Conservation (phyloP, 352 stramenopile genomes). For the Phytophthora pistaciae region DNA sequence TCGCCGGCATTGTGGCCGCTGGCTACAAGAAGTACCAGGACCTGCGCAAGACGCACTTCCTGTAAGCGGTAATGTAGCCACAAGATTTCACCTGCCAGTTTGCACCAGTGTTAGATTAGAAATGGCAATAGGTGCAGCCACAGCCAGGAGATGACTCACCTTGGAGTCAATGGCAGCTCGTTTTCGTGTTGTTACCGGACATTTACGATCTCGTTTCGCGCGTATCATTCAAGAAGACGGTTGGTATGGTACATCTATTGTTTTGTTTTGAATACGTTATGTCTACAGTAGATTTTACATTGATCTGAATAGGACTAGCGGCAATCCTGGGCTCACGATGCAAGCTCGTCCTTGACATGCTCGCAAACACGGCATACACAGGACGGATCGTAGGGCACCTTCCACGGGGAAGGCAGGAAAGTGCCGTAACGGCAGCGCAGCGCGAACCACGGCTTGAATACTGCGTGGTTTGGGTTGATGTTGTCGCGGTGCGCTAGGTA, state of each 20-base stretch:
- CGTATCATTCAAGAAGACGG: too few relatives aligned
- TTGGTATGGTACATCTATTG: slow-evolving; percentile 35
- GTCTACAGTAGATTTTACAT: slow-evolving; percentile 16
- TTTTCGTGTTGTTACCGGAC: slow-evolving; percentile 26
- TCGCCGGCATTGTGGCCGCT: slow-evolving; percentile 61
- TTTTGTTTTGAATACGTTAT: slow-evolving; percentile 9
- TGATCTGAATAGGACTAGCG: slow-evolving; percentile 1
- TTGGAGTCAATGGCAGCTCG: slow-evolving; percentile 36
- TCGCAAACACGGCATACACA: slow-evolving; percentile 74
- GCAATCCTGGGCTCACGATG: slow-evolving; percentile 6
- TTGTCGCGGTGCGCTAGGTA: slow-evolving; percentile 74
- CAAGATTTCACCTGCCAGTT: slow-evolving; percentile 15
- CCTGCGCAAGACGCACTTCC: slow-evolving; percentile 87
- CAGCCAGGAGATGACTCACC: slow-evolving; percentile 28
- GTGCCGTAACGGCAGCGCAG: slow-evolving; percentile 69
- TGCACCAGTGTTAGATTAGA: slow-evolving; percentile 36
- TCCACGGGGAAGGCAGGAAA: slow-evolving; percentile 56
- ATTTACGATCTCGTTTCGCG: neutral
- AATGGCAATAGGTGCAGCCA: slow-evolving; percentile 27
- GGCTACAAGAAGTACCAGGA: slow-evolving; percentile 92
- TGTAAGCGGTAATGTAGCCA: slow-evolving; percentile 47
- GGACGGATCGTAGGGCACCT: slow-evolving; percentile 58
- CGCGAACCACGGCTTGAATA: slow-evolving; percentile 72
- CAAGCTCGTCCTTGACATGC: slow-evolving; percentile 41
- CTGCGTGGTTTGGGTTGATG: slow-evolving; percentile 62